Percentiles rank a stretch among this genome's conserved stretches.
Conservation (phyloP, 2,329 filamentous ascomycete genomes). For the Fusarium staphyleae region DNA sequence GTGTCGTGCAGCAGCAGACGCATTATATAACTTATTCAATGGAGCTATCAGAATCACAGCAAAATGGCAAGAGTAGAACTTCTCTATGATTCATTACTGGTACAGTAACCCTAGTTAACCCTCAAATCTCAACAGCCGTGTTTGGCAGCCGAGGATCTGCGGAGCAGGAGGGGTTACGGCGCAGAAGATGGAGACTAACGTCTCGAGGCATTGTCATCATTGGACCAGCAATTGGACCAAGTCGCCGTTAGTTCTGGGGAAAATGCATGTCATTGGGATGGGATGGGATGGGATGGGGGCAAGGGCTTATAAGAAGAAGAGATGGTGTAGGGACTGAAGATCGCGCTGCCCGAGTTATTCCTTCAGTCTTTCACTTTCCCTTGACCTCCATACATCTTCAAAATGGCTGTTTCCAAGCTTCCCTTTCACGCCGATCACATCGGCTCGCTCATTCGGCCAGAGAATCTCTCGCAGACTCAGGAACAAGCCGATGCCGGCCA, state of each 20-base stretch:
- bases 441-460: conserved; percentile 72
- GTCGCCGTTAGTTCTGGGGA: conserved; percentile 19
- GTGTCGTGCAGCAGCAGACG: no score
- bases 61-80: no score
- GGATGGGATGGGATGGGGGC: conserved; percentile 23
- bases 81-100: neutral
- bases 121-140: conserved; percentile 39
- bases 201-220: conserved; percentile 25
- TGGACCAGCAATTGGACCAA: conserved; percentile 25
- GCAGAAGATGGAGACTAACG: conserved; percentile 29
- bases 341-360: neutral
- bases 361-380: neutral
- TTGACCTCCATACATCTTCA: neutral
- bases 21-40: no score
- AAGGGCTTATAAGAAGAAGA: conserved; percentile 28
- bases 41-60: no score
- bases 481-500: conserved; percentile 57
- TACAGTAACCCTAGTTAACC: neutral
- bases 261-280: conserved; percentile 27
- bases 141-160: conserved; percentile 38
- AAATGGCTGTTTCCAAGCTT: conserved; percentile 42
- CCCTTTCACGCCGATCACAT: conserved; percentile 78
- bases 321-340: neutral
- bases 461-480: conserved; percentile 63
- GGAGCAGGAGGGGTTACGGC: conserved; percentile 35